phyloP scores from a whole-genome alignment of 768 basidiomycete genomes.

The Mycena vitilis region DNA sequence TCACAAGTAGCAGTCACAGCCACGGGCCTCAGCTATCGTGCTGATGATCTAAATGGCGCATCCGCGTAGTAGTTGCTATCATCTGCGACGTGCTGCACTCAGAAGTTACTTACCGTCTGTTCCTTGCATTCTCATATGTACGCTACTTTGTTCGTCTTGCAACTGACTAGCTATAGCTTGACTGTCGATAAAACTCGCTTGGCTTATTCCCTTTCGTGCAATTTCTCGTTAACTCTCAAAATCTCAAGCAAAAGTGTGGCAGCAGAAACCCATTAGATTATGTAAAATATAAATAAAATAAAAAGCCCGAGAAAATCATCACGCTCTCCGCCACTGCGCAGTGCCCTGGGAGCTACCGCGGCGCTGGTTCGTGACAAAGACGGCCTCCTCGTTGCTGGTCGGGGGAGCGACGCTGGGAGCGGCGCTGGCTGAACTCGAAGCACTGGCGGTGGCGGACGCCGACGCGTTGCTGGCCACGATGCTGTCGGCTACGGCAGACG shows the following conservation, averaged over 20 bases:
- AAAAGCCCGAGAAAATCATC: constrained; percentile 11
- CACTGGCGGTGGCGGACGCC: constrained; percentile 7
- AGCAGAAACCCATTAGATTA: constrained; percentile 22
- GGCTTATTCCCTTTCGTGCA: no score
- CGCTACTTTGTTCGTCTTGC: no score
- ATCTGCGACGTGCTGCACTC: no score
- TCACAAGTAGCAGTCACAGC: not conserved
- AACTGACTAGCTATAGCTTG: no score
- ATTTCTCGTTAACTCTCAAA: no score
- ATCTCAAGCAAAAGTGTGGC: not conserved
- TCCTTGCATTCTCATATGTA: no score
- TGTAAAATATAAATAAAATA: not conserved
- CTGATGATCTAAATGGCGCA: not conserved
- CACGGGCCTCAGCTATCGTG: not conserved
- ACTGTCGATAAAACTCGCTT: no score
- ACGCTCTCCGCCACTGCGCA: not conserved
- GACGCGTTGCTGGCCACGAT: constrained; percentile 16
- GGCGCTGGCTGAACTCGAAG: constrained; percentile 10
- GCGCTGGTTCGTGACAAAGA: not conserved
- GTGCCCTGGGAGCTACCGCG: no score
- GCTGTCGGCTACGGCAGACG: constrained; percentile 42
- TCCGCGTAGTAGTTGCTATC: not conserved
- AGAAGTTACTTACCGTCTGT: not conserved
- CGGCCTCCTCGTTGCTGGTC: constrained; percentile 13
- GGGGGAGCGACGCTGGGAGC: not conserved